Conservation (phyloP, 768 basidiomycete genomes). For the Rhizopogon rudus region DNA sequence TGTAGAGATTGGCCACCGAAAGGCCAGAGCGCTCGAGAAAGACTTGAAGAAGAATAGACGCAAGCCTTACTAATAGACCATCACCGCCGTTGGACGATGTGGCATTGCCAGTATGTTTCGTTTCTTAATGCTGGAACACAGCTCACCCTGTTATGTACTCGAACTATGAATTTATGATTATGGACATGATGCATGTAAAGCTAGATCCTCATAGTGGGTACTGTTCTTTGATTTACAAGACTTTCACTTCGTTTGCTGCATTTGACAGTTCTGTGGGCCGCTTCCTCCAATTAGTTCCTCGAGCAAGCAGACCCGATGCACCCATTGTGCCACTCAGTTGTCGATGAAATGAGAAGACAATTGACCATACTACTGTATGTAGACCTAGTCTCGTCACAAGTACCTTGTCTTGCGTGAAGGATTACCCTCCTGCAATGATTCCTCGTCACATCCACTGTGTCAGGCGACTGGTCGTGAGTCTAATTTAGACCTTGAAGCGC, state of each 20-base stretch:
- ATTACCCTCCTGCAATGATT: too few species aligned
- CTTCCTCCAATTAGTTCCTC: neutral
- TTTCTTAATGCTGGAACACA: constrained; percentile 14
- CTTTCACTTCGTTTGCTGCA: neutral
- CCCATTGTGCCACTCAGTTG: neutral
- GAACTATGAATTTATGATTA: constrained; percentile 1
- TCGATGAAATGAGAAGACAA: neutral
- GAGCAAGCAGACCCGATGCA: neutral
- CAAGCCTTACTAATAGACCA: constrained; percentile 64
- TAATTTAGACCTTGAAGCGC: too few species aligned
- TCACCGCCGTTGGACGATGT: neutral
- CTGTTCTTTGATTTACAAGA: neutral
- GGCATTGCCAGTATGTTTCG: constrained; percentile 23
- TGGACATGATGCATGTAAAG: neutral
- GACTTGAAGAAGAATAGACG: constrained; percentile 85
- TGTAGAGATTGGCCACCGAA: constrained; percentile 90
- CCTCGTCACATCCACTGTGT: too few species aligned
- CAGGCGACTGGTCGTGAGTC: too few species aligned
- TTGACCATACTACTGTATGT: too few species aligned
- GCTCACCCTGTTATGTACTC: constrained; percentile 16
- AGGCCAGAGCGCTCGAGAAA: constrained; percentile 86
- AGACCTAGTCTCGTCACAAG: too few species aligned
- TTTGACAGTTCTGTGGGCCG: neutral
- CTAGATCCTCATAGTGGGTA: neutral
- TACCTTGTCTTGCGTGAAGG: too few species aligned